Evolutionary conservation across 2,329 filamentous ascomycete species (phyloP).

Genomic region (Colletotrichum paranaense): DNA sequence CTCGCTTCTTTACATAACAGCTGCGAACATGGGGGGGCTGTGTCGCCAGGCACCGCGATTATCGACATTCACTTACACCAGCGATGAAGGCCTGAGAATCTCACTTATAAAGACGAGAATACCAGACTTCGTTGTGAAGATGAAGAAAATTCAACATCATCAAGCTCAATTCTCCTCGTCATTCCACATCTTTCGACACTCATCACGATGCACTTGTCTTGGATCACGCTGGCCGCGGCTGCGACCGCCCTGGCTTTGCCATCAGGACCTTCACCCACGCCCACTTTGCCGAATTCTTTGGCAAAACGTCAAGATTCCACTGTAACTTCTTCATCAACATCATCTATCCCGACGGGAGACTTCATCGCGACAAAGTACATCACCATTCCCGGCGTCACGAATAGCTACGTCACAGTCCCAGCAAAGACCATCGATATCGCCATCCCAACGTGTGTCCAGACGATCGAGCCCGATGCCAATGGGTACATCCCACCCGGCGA

Average conservation of each 20-base stretch:
- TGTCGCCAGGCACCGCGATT: neutral
- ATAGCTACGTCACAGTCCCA: conserved; percentile 41
- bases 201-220: neutral
- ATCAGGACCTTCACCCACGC: conserved; percentile 8
- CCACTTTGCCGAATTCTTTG: neutral
- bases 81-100: neutral
- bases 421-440: conserved; percentile 45
- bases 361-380: conserved; percentile 46
- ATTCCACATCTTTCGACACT: neutral
- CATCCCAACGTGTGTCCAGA: conserved; percentile 50
- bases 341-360: conserved; percentile 2
- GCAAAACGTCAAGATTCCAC: neutral
- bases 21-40: neutral
- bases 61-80: neutral
- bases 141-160: neutral
- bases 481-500: conserved; percentile 46
- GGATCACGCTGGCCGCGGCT: neutral
- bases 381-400: conserved; percentile 42
- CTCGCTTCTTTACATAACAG: neutral
- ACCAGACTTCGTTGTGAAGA: neutral
- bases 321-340: neutral
- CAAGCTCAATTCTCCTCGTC: neutral
- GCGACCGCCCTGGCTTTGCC: neutral
- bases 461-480: conserved; percentile 45
- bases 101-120: neutral